Evolutionary conservation across 352 stramenopile species (phyloP).

Genomic region (Phytophthora sansomeana): DNA sequence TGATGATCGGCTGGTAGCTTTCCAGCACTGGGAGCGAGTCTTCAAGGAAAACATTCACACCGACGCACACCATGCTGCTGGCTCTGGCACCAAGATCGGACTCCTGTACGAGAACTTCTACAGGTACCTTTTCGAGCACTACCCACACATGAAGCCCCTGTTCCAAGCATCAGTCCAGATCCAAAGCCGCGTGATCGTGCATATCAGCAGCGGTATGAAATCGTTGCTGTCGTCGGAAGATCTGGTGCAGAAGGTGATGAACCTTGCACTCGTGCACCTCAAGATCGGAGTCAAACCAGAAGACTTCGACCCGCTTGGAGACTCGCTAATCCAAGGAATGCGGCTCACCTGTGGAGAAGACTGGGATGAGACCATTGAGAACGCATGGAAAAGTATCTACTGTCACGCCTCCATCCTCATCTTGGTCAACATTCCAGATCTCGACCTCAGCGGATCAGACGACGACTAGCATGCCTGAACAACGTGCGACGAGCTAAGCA

Average conservation of each 20-base stretch:
- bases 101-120: constrained; percentile 75
- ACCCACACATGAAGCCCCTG: constrained; percentile 64
- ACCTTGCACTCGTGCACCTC: constrained; percentile 64
- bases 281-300: constrained; percentile 74
- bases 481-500: neutral
- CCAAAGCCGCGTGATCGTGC: constrained; percentile 67
- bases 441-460: constrained; percentile 56
- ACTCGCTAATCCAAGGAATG: constrained; percentile 72
- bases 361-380: constrained; percentile 60
- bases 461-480: constrained; percentile 27
- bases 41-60: constrained; percentile 79
- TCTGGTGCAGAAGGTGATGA: constrained; percentile 66
- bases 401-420: constrained; percentile 69
- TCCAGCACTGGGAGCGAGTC: constrained; percentile 68
- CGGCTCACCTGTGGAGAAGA: constrained; percentile 51
- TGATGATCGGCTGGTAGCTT: constrained; percentile 57
- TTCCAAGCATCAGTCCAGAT: constrained; percentile 69
- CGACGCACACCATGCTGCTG: constrained; percentile 50
- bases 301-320: constrained; percentile 68
- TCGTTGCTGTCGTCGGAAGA: constrained; percentile 62
- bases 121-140: constrained; percentile 68
- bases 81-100: constrained; percentile 56
- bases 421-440: constrained; percentile 68
- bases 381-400: constrained; percentile 66
- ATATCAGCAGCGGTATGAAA: constrained; percentile 75